Percentiles rank a stretch among this genome's conserved stretches.
These are phyloP conservation scores for Didymella segeticola DNA, from an alignment of 2,329 filamentous ascomycete species.

Conservation along the genomic window DNA sequence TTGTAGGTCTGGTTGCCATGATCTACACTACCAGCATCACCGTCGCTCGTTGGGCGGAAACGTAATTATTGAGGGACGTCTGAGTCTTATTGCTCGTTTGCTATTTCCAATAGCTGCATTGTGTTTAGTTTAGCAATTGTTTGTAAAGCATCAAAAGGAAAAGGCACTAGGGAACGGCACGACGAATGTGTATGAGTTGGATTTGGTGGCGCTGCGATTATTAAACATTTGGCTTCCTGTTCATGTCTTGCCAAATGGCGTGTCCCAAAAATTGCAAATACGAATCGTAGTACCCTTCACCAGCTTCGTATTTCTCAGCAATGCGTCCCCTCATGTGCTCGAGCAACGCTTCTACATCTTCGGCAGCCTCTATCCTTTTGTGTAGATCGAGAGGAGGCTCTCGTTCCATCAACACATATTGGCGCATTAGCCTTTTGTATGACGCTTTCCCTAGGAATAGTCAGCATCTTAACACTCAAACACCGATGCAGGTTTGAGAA, in stretches of 20 bases:
- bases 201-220: background rate
- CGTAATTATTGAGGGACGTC: slow-evolving; percentile 3
- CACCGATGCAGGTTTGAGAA: too few relatives aligned
- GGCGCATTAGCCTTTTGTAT: background rate
- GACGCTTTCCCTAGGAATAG: too few relatives aligned
- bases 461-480: too few relatives aligned
- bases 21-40: slow-evolving; percentile 74
- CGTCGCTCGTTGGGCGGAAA: slow-evolving; percentile 49
- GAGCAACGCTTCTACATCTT: background rate
- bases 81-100: background rate
- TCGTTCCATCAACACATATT: background rate
- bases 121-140: background rate
- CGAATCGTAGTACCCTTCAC: background rate
- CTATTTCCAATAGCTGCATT: background rate
- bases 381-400: background rate
- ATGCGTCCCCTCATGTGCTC: too few relatives aligned
- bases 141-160: background rate
- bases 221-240: background rate
- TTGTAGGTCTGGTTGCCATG: slow-evolving; percentile 73
- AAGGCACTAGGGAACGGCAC: background rate
- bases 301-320: too few relatives aligned
- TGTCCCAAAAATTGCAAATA: background rate
- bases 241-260: background rate
- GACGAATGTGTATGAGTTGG: background rate
- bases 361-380: background rate